A percentile compares a stretch with the other conserved stretches of the same genome.
These are phyloP conservation scores for Polytrichum formosum DNA, from an alignment of 225 moss, liverwort and hornwort species.

Conservation along the genomic window DNA sequence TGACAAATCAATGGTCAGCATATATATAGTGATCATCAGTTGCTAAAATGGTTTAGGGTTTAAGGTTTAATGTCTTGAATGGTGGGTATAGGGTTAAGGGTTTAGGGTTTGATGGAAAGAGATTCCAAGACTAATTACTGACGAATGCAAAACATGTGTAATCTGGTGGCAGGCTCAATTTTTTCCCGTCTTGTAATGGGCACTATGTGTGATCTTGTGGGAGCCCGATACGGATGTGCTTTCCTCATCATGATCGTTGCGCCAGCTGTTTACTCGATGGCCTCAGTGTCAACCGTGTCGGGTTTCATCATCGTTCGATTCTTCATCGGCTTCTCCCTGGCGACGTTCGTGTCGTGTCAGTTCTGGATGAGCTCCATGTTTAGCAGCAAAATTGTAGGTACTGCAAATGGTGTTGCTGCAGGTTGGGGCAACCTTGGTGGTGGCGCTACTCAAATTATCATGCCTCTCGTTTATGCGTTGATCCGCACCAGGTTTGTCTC, in stretches of 20 bases:
- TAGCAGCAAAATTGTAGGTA: slow-evolving; percentile 59
- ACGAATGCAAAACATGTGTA: slow-evolving; percentile 7
- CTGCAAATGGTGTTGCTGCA: slow-evolving; percentile 57
- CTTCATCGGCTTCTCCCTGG: slow-evolving; percentile 83
- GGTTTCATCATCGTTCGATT: slow-evolving; percentile 74
- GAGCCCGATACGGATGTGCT: slow-evolving; percentile 73
- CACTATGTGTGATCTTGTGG: slow-evolving; percentile 64
- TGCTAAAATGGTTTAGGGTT: not conserved
- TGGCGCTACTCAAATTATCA: slow-evolving; percentile 50
- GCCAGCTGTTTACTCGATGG: slow-evolving; percentile 72
- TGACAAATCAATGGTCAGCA: not conserved
- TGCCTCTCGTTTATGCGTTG: slow-evolving; percentile 46
- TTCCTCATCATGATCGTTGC: slow-evolving; percentile 66
- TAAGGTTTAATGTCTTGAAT: not conserved
- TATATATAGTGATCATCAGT: not conserved
- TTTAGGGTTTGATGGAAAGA: too few species aligned
- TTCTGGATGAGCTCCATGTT: slow-evolving; percentile 96
- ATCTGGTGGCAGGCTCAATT: slow-evolving; percentile 47
- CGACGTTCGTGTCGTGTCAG: slow-evolving; percentile 83
- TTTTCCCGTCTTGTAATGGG: slow-evolving; percentile 75
- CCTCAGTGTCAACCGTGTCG: slow-evolving; percentile 18
- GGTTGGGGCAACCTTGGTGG: slow-evolving; percentile 61
- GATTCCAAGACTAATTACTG: too few species aligned
- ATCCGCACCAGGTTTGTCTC: slow-evolving; percentile 20
- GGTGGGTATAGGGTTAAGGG: too few species aligned